A percentile compares a stretch with the other conserved stretches of the same genome.
phyloP scores from a whole-genome alignment of 805 yeast genomes.

The Ogataea nitratoaversa region DNA sequence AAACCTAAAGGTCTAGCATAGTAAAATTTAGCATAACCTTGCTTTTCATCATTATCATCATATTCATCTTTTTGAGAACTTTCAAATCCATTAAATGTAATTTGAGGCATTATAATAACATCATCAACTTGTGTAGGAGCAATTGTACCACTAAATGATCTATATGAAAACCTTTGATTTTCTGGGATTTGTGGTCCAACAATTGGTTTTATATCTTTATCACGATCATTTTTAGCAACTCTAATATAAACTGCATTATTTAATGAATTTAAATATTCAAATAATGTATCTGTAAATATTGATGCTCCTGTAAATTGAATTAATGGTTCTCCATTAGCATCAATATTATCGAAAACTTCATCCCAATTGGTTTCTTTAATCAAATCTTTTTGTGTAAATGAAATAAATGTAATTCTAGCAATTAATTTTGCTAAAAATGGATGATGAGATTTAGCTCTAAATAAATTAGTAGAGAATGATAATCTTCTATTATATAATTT shows the following conservation, averaged over 20 bases:
- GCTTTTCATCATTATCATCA: constrained; percentile 27
- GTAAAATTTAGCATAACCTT: constrained; percentile 25
- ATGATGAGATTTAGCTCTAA: constrained; percentile 30
- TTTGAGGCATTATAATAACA: constrained; percentile 28
- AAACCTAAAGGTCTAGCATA: constrained; percentile 29
- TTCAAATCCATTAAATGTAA: constrained; percentile 26
- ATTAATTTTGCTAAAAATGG: constrained; percentile 32
- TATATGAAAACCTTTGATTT: constrained; percentile 25
- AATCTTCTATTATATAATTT: constrained; percentile 30
- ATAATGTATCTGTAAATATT: constrained; percentile 32
- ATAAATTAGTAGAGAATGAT: constrained; percentile 25
- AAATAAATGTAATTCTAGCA: constrained; percentile 28
- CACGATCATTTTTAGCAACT: constrained; percentile 30
- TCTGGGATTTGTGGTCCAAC: constrained; percentile 29
- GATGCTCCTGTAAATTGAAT: constrained; percentile 32
- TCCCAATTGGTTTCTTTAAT: constrained; percentile 27
- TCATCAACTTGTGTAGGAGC: constrained; percentile 32
- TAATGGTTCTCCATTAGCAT: constrained; percentile 32
- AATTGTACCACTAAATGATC: constrained; percentile 26
- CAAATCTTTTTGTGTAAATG: constrained; percentile 21
- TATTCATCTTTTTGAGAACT: constrained; percentile 23
- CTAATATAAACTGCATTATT: constrained; percentile 25
- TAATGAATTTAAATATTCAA: constrained; percentile 28
- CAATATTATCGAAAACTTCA: constrained; percentile 25
- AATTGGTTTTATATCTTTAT: constrained; percentile 20